Base-by-base conservation (phyloP, 108 stramenopile genomes). In the Skeletonema grethae region DNA sequence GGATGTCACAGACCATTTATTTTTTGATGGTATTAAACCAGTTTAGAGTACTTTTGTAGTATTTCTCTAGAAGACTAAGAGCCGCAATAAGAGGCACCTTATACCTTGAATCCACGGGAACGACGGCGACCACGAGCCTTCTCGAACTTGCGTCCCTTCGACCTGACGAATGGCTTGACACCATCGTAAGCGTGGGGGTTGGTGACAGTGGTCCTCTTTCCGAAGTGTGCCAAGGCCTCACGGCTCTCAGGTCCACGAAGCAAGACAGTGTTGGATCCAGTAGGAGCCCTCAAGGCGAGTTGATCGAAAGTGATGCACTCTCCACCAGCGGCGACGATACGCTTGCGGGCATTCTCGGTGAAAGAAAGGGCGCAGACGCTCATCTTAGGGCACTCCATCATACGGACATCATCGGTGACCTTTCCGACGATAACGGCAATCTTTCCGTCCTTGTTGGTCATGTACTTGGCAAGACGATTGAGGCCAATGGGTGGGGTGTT, bases 61-160 rank as follows among this genome's bases (percentile, higher is more conserved):
- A 58, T 69, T 58, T 24, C 57, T 57, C 24, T 22, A 34, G 10
- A 18, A 45, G 28, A 53, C 50, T 53, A 53, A 53, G 50, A 6
- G 9, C 50, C 50, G 50, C 50, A 45, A 72, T 35, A 29, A 61
- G 31, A 36, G 57, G 38, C 16, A 67, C 48, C 53, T 91, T 97
- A 96, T 34, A 98, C 93, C 95, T 98, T 98, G 97, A 99, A 99
- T 62, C 99, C 98, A 75, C 92, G 85, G 63, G 92, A 95, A 58
- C 85, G 80, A 91, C 99, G 97, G 76, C 98, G 97, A 81, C 98
- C 98, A 90, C 99, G 98, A 69, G 99, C 99, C 73, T 88, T 88
- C 91, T 99, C 99, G 90, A 99, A 99, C 87, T 99, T 99, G 88
- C 98, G 93, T 82, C 99, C 99, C 86, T 98, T 98, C 85, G 91